phyloP scores from a whole-genome alignment of 202 grass and related monocot species.

The Bolboschoenoplectus hybrid region DNA sequence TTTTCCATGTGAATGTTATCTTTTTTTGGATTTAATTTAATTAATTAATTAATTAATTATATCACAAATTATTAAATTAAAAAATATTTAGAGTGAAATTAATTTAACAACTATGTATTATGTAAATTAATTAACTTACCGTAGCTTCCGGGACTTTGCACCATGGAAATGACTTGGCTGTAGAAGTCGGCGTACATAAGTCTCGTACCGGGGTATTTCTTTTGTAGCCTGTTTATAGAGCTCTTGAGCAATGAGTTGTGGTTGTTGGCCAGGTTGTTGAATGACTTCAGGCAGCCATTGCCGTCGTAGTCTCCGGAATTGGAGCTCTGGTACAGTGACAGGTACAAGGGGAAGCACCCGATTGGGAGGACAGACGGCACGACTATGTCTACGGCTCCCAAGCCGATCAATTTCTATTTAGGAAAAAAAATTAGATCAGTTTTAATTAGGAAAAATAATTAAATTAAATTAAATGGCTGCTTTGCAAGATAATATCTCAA shows the following conservation, averaged over 20 bases:
- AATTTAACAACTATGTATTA: not conserved
- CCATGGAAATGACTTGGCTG: constrained; percentile 65
- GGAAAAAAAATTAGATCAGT: not conserved
- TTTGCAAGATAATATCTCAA: not conserved
- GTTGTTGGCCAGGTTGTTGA: constrained; percentile 58
- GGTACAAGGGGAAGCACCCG: constrained; percentile 86
- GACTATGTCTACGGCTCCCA: constrained; percentile 64
- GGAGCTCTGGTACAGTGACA: constrained; percentile 66
- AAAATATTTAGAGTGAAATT: not conserved
- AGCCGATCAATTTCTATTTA: constrained; percentile 32
- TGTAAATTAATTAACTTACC: constrained; percentile 42
- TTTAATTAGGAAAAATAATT: not conserved
- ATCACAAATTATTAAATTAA: not conserved
- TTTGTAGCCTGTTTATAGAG: constrained; percentile 44
- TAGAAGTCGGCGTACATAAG: constrained; percentile 94
- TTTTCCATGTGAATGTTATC: not conserved
- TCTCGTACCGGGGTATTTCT: constrained; percentile 54
- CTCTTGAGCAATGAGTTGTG: constrained; percentile 65
- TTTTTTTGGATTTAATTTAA: not conserved
- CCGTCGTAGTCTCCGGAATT: constrained; percentile 64
- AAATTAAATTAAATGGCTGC: not conserved
- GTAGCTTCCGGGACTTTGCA: constrained; percentile 56
- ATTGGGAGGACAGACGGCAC: constrained; percentile 72
- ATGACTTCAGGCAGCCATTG: constrained; percentile 72
- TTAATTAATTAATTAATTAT: not conserved